Conservation (phyloP, 371 early-diverging fungal genomes). For the Mucor sp. region DNA sequence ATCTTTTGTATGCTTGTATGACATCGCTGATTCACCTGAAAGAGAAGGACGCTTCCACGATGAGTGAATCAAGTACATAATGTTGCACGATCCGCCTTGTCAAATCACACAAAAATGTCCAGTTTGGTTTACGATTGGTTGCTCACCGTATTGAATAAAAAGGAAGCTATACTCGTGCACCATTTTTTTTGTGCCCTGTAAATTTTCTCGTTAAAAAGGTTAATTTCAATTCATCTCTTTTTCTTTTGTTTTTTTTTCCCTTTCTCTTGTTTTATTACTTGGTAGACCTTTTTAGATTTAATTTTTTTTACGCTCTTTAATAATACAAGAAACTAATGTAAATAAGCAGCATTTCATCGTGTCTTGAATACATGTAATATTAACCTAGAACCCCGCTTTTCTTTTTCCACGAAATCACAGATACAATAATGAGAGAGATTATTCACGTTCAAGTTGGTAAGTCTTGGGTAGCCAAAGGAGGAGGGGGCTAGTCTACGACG, state of each 20-base stretch:
- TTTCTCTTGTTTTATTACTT: neutral
- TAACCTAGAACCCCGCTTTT: neutral
- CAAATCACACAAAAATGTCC: constrained; percentile 11
- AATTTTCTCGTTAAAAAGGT: neutral
- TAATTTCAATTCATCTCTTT: neutral
- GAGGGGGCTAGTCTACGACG: too few relatives aligned
- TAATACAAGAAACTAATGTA: neutral
- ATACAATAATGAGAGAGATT: constrained; percentile 92
- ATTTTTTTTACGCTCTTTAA: neutral
- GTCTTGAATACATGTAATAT: neutral
- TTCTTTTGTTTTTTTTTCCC: neutral
- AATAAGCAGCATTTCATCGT: neutral
- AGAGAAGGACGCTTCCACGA: neutral
- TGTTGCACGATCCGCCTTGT: constrained; percentile 12
- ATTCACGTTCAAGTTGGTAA: constrained; percentile 98
- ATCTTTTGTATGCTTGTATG: constrained; percentile 52
- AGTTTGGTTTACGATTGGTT: constrained; percentile 1
- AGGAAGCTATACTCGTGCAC: constrained; percentile 23
- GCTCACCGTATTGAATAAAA: constrained; percentile 5
- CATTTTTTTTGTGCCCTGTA: neutral
- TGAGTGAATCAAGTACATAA: neutral
- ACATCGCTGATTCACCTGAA: constrained; percentile 32
- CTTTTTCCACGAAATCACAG: neutral
- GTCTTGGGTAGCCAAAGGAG: neutral
- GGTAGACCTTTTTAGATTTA: constrained; percentile 12